Conservation (phyloP, 768 basidiomycete species). For the Podaxis sp. region DNA sequence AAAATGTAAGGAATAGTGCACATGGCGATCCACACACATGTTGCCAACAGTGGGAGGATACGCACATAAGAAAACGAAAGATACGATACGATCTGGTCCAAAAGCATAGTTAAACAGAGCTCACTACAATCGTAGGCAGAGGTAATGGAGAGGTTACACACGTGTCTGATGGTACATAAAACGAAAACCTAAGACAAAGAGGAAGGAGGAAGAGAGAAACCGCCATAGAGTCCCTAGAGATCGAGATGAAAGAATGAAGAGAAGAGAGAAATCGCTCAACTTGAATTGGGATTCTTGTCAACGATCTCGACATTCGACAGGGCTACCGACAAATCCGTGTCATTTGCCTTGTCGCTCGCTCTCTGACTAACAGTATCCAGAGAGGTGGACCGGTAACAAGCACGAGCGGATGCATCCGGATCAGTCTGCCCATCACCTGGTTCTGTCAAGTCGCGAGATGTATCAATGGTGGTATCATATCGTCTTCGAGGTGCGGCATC, state of each 20-base stretch:
- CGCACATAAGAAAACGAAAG: neutral
- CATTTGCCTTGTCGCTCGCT: neutral
- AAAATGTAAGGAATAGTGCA: neutral
- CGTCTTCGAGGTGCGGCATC: neutral
- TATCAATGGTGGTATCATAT: neutral
- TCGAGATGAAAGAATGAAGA: neutral
- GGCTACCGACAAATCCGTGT: neutral
- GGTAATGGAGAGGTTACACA: neutral
- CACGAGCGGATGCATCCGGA: neutral
- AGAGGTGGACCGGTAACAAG: slow-evolving; percentile 8
- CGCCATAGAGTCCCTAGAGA: neutral
- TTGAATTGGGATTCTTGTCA: neutral
- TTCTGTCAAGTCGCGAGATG: neutral
- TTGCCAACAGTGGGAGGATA: neutral
- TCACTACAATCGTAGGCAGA: neutral
- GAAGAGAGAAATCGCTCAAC: neutral
- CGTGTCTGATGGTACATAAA: neutral
- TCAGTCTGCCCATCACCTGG: neutral
- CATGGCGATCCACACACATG: neutral
- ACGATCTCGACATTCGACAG: neutral
- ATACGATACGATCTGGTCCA: neutral
- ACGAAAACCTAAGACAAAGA: neutral
- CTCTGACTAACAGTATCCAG: slow-evolving; percentile 10
- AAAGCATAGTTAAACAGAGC: neutral
- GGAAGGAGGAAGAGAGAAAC: neutral